These are phyloP conservation scores for Podaxis sp. DNA, from an alignment of 768 basidiomycete species.

Conservation along the genomic window DNA sequence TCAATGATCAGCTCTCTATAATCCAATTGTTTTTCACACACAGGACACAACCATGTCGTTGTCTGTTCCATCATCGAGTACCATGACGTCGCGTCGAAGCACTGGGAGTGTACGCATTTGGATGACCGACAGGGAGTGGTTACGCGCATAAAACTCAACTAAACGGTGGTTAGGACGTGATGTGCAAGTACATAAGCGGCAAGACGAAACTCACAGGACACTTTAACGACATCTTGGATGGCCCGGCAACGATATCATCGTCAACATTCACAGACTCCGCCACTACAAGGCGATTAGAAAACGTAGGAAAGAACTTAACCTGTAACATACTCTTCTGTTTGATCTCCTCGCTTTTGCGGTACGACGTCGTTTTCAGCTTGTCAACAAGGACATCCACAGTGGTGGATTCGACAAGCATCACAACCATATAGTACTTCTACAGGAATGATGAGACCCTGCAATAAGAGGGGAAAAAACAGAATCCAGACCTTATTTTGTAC, in stretches of 20 bases:
- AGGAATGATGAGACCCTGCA: not conserved
- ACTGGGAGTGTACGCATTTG: slow-evolving; percentile 88
- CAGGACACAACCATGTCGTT: slow-evolving; percentile 93
- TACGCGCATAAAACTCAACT: slow-evolving; percentile 88
- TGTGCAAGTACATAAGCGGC: not conserved
- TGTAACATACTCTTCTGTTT: slow-evolving; percentile 59
- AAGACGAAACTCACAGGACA: slow-evolving; percentile 70
- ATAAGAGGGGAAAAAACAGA: not conserved
- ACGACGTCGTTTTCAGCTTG: slow-evolving; percentile 65
- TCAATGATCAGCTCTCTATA: slow-evolving; percentile 87
- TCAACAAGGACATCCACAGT: slow-evolving; percentile 69
- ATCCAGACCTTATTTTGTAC: slow-evolving; percentile 62
- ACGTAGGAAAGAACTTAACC: not conserved
- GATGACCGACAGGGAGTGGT: slow-evolving; percentile 80
- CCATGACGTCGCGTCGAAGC: slow-evolving; percentile 95
- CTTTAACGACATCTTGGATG: slow-evolving; percentile 87
- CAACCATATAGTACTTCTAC: slow-evolving; percentile 84
- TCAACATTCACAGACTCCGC: slow-evolving; percentile 59
- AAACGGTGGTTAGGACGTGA: slow-evolving; percentile 19
- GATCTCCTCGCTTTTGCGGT: slow-evolving; percentile 60
- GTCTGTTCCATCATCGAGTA: slow-evolving; percentile 95
- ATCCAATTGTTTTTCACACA: slow-evolving; percentile 80
- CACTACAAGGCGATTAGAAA: slow-evolving; percentile 42
- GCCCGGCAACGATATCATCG: slow-evolving; percentile 89
- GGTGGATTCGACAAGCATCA: slow-evolving; percentile 81